Conservation (phyloP, 441 rosid species). For the Macaranga tanarius region DNA sequence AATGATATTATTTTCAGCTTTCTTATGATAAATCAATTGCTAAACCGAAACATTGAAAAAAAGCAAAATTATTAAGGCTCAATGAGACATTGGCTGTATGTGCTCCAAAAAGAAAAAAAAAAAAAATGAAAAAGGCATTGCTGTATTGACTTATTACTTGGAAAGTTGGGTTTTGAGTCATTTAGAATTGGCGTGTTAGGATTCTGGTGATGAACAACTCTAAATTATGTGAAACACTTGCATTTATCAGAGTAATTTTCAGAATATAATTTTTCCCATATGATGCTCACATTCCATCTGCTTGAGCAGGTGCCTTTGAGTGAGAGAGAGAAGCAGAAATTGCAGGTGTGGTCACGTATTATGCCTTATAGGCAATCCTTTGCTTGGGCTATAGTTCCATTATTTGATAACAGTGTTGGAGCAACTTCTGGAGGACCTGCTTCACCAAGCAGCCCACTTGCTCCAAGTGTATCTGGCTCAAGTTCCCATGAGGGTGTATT, state of each 20-base stretch:
- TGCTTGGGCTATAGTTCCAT: constrained; percentile 98
- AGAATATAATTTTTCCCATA: constrained; percentile 9
- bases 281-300: constrained; percentile 8
- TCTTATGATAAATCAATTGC: background rate
- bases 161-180: background rate
- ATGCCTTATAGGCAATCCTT: constrained; percentile 99
- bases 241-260: background rate
- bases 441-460: constrained; percentile 99
- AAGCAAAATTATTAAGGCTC: background rate
- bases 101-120: too few relatives aligned
- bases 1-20: background rate
- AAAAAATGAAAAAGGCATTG: background rate
- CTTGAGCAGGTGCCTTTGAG: constrained; percentile 74
- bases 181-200: background rate
- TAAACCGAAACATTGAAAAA: background rate
- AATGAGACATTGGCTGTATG: background rate
- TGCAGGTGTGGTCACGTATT: constrained; percentile 99
- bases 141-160: background rate
- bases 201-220: background rate
- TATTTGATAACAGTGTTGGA: constrained; percentile 86
- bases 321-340: constrained; percentile 98
- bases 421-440: constrained; percentile 85
- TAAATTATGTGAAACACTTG: background rate
- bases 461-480: constrained; percentile 86
- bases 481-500: constrained; percentile 78